These are phyloP conservation scores for Phaseolus coccineus DNA, from an alignment of 331 rosid species.

Conservation along the genomic window DNA sequence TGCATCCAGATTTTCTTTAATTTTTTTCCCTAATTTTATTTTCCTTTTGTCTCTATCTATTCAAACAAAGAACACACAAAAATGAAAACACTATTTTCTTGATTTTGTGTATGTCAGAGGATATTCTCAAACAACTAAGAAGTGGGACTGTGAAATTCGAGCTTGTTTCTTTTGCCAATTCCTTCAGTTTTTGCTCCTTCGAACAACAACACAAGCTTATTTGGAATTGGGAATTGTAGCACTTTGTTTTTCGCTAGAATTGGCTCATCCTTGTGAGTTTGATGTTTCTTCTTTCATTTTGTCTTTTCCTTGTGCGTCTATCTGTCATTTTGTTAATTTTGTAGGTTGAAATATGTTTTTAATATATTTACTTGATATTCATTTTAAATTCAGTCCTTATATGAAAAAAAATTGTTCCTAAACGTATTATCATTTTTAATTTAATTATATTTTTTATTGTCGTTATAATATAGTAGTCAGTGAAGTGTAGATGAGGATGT, in stretches of 20 bases:
- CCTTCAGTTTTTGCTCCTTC: slow-evolving; percentile 56
- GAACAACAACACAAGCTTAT: slow-evolving; percentile 41
- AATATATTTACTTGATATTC: neutral
- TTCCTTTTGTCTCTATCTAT: neutral
- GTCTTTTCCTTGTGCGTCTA: neutral
- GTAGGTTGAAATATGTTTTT: neutral
- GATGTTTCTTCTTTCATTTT: neutral
- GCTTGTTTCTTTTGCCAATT: slow-evolving; percentile 64
- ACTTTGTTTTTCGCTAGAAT: slow-evolving; percentile 78
- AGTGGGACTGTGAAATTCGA: slow-evolving; percentile 77
- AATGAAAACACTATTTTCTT: neutral
- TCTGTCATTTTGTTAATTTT: neutral
- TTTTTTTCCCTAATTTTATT: neutral
- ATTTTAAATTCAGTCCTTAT: neutral
- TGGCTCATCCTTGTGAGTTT: slow-evolving; percentile 63
- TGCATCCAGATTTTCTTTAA: neutral
- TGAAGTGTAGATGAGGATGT: neutral
- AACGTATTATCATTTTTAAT: neutral
- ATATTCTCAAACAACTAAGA: slow-evolving; percentile 70
- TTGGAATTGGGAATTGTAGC: slow-evolving; percentile 49
- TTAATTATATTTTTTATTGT: neutral
- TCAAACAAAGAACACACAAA: slow-evolving; percentile 7
- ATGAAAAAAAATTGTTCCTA: neutral
- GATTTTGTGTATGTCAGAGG: slow-evolving; percentile 44
- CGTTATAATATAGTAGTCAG: neutral